These are phyloP conservation scores for Aspergillus funiculosus DNA, from an alignment of 495 filamentous ascomycete genomes.

Conservation along the genomic window DNA sequence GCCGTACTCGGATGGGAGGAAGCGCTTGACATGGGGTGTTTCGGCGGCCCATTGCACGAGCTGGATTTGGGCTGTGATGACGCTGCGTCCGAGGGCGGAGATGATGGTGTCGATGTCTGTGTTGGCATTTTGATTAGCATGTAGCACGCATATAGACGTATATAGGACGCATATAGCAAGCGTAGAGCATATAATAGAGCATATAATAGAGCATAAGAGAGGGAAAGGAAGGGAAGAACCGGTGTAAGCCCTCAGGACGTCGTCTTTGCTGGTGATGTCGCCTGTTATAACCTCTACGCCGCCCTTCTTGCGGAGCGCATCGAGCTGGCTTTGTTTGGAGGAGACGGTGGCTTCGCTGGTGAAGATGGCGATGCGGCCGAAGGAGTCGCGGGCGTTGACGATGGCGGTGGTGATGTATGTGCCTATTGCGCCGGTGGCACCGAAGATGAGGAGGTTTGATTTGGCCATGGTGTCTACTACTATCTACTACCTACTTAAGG, in stretches of 20 bases:
- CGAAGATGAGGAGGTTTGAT: constrained; percentile 58
- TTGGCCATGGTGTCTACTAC: constrained; percentile 4
- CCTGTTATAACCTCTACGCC: constrained; percentile 57
- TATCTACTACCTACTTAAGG: too few relatives aligned
- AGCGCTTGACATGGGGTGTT: constrained; percentile 53
- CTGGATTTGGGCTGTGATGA: constrained; percentile 52
- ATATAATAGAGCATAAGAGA: background rate
- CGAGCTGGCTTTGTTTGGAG: constrained; percentile 30
- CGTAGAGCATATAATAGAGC: too few relatives aligned
- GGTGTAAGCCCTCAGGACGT: constrained; percentile 48
- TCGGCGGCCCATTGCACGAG: constrained; percentile 54
- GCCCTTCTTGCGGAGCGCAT: constrained; percentile 40
- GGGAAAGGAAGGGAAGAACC: constrained; percentile 25
- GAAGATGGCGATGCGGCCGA: constrained; percentile 55
- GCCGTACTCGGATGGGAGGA: constrained; percentile 68
- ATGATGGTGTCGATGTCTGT: constrained; percentile 58
- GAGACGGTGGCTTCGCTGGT: constrained; percentile 51
- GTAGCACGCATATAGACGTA: too few relatives aligned
- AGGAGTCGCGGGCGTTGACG: constrained; percentile 45
- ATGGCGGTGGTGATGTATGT: constrained; percentile 56
- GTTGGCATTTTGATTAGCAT: too few relatives aligned
- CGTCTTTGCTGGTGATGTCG: constrained; percentile 46
- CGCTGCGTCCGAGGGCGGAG: constrained; percentile 56
- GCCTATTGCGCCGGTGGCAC: constrained; percentile 65
- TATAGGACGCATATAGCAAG: too few relatives aligned